phyloP scores from a whole-genome alignment of 352 stramenopile species.

The Blastocystis sp. region DNA sequence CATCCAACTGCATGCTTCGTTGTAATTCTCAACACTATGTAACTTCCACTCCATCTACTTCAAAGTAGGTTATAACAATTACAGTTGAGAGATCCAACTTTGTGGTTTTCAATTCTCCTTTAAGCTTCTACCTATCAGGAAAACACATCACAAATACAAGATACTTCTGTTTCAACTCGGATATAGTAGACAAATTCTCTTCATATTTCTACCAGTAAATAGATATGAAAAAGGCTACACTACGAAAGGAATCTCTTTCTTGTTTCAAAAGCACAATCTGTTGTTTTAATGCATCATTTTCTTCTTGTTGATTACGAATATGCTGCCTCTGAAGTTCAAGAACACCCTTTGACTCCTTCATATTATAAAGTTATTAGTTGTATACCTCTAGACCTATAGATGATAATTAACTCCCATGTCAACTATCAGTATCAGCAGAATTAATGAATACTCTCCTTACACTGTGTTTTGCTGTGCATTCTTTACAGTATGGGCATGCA shows the following conservation, averaged over 20 bases:
- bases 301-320: conserved; percentile 6
- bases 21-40: conserved; percentile 31
- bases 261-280: background rate
- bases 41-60: background rate
- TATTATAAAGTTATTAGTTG: background rate
- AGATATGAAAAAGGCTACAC: background rate
- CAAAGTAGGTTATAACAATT: background rate
- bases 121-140: background rate
- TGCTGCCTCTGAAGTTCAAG: conserved; percentile 18
- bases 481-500: conserved; percentile 51
- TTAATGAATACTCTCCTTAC: conserved; percentile 38
- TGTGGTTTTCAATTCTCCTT: background rate
- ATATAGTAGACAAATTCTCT: background rate
- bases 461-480: background rate
- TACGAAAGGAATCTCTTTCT: background rate
- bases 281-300: background rate
- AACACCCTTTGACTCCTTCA: background rate
- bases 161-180: background rate
- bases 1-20: conserved; percentile 32
- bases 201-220: background rate
- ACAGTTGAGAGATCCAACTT: background rate
- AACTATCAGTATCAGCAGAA: background rate
- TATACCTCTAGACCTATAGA: background rate
- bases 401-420: background rate
- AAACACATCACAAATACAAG: background rate